A percentile compares a stretch with the other conserved stretches of the same genome.
phyloP scores from a whole-genome alignment of 768 basidiomycete genomes.

The Leccinum arenicola region DNA sequence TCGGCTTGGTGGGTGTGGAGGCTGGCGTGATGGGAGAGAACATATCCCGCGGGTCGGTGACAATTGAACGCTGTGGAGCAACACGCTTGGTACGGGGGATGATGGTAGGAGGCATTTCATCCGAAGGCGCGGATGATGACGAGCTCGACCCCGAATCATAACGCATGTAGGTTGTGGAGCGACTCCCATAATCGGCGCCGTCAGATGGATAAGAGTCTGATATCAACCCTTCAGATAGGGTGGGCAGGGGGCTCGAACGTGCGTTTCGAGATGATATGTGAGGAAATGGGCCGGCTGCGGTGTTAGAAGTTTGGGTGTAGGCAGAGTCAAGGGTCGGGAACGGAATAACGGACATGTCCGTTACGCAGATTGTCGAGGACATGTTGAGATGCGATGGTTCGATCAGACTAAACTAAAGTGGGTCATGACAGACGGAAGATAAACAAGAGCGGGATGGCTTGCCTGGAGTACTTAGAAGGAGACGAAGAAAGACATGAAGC shows the following conservation, averaged over 20 bases:
- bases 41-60: slow-evolving; percentile 22
- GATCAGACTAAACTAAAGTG: slow-evolving; percentile 2
- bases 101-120: slow-evolving; percentile 34
- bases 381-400: slow-evolving; percentile 6
- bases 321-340: slow-evolving; percentile 24
- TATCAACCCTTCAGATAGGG: slow-evolving; percentile 16
- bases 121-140: slow-evolving; percentile 37
- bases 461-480: slow-evolving; percentile 17
- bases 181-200: slow-evolving; percentile 2
- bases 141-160: slow-evolving; percentile 34
- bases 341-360: slow-evolving; percentile 26
- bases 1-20: slow-evolving; percentile 33
- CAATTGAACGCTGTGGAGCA: slow-evolving; percentile 25
- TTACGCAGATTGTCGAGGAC: slow-evolving; percentile 24
- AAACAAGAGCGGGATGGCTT: neutral
- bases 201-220: slow-evolving; percentile 12
- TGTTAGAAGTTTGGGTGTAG: slow-evolving; percentile 43
- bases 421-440: neutral
- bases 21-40: slow-evolving; percentile 43
- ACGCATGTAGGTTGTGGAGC: slow-evolving; percentile 6
- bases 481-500: slow-evolving; percentile 18
- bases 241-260: slow-evolving; percentile 6
- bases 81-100: slow-evolving; percentile 38
- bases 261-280: slow-evolving; percentile 53
- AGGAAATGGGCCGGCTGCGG: slow-evolving; percentile 60